Conservation (phyloP, 176 grass and related monocot species). For the Secale cereale region DNA sequence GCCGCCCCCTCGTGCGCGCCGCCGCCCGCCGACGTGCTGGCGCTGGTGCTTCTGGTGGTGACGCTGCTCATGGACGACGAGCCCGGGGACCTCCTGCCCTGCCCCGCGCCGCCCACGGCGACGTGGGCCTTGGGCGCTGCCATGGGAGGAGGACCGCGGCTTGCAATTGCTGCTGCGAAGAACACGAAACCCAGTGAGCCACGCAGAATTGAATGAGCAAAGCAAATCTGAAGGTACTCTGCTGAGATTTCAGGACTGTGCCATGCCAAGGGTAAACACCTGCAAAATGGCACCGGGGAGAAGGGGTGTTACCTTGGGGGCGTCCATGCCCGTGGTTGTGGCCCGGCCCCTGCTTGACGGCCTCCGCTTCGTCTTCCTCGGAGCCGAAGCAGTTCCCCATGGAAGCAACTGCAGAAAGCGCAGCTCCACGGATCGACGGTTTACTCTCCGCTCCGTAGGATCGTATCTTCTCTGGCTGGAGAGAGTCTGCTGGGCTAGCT, state of each 20-base stretch:
- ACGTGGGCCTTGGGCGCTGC: background rate
- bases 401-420: background rate
- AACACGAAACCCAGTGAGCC: background rate
- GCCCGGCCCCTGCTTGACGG: background rate
- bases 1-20: background rate
- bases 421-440: background rate
- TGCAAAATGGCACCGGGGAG: background rate
- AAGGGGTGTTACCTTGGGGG: background rate
- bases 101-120: background rate
- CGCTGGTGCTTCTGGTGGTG: background rate
- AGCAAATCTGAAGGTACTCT: background rate
- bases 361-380: conserved; percentile 32
- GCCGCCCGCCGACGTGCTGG: background rate
- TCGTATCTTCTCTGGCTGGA: background rate
- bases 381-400: conserved; percentile 63
- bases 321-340: background rate
- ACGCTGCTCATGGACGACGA: conserved; percentile 38
- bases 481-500: too few species aligned
- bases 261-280: background rate
- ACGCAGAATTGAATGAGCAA: too few species aligned
- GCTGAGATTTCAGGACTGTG: background rate
- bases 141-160: background rate
- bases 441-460: background rate
- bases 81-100: background rate
- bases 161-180: background rate